Evolutionary conservation across 2,329 filamentous ascomycete species (phyloP).

Genomic region (Neonectria magnoliae): DNA sequence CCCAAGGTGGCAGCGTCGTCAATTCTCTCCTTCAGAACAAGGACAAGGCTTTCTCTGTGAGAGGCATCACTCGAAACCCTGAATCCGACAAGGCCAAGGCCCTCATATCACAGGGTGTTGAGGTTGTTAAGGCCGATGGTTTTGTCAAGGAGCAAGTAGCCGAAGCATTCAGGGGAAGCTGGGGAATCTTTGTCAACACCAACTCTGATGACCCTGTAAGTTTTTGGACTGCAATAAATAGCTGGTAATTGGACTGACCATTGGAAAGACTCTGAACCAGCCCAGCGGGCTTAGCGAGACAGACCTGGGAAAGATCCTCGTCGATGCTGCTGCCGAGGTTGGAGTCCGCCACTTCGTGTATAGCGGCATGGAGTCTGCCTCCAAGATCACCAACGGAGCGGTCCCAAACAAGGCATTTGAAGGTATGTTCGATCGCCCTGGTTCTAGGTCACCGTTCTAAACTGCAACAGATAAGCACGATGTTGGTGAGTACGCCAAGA

Average conservation of each 20-base stretch:
- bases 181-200: constrained; percentile 48
- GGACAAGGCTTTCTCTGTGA: constrained; percentile 37
- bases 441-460: constrained; percentile 1
- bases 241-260: constrained; percentile 9
- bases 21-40: constrained; percentile 46
- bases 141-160: constrained; percentile 36
- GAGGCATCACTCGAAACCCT: constrained; percentile 44
- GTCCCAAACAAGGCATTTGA: constrained; percentile 47
- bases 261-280: constrained; percentile 37
- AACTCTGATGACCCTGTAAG: constrained; percentile 46
- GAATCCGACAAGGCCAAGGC: constrained; percentile 43
- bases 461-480: constrained; percentile 47
- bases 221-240: neutral
- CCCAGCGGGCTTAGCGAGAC: constrained; percentile 44
- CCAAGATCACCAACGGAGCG: constrained; percentile 46
- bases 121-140: constrained; percentile 47
- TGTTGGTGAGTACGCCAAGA: constrained; percentile 50
- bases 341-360: constrained; percentile 50
- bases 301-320: constrained; percentile 48
- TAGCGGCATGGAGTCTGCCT: constrained; percentile 48
- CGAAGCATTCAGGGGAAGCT: constrained; percentile 45
- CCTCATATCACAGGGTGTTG: constrained; percentile 39
- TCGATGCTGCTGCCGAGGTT: constrained; percentile 47
- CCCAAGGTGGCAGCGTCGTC: constrained; percentile 46
- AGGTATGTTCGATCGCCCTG: constrained; percentile 35